These are phyloP conservation scores for Cladosporium cucumerinum DNA, from an alignment of 2,329 filamentous ascomycete genomes.

Conservation along the genomic window DNA sequence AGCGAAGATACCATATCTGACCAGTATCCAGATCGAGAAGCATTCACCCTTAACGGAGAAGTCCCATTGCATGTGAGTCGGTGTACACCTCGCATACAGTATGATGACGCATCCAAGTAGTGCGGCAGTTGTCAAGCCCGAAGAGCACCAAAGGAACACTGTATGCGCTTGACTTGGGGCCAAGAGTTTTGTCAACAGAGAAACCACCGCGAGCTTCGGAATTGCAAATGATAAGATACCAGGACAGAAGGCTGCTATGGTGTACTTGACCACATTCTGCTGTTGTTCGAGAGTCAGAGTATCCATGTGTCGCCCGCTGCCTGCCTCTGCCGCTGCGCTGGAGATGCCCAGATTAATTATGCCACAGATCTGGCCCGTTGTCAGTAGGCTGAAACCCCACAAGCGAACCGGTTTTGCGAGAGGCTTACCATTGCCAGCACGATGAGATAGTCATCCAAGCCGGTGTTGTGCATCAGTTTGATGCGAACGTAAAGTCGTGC, in stretches of 20 bases:
- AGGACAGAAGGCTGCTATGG: constrained; percentile 11
- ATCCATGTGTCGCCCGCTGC: constrained; percentile 7
- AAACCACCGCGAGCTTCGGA: constrained; percentile 7
- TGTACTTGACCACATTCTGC: constrained; percentile 14
- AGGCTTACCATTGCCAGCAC: constrained; percentile 2
- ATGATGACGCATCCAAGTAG: constrained; percentile 9
- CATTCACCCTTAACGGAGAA: constrained; percentile 6
- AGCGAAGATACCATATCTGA: constrained; percentile 5
- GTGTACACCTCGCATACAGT: constrained; percentile 7
- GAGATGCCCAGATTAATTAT: constrained; percentile 10
- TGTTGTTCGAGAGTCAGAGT: constrained; percentile 7
- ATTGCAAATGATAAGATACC: constrained; percentile 8
- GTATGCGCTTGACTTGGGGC: constrained; percentile 7
- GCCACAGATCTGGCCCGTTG: not conserved
- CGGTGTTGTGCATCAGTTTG: not conserved
- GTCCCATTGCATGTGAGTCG: constrained; percentile 5
- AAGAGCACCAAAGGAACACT: not conserved
- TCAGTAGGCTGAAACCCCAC: not conserved
- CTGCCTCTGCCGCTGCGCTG: constrained; percentile 4
- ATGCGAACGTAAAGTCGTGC: constrained; percentile 7
- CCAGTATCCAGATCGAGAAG: constrained; percentile 3
- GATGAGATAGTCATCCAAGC: constrained; percentile 11
- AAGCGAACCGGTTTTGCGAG: too few species aligned
- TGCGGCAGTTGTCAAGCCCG: not conserved
- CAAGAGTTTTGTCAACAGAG: constrained; percentile 11